Conservation (phyloP, 768 basidiomycete species). For the Macrolepiota dolichaula region DNA sequence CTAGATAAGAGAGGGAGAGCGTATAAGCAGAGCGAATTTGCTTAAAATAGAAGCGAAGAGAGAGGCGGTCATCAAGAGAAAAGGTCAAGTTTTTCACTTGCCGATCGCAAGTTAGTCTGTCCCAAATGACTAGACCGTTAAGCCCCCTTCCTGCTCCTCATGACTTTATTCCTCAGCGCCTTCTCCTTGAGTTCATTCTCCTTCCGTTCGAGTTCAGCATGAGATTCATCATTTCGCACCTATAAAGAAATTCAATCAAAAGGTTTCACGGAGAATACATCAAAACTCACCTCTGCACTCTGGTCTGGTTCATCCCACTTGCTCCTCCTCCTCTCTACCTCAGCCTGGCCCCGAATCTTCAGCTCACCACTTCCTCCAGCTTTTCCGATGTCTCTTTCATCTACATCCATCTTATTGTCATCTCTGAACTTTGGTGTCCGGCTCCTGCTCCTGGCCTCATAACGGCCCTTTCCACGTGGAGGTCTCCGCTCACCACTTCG, state of each 20-base stretch:
- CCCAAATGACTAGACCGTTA: background rate
- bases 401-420: slow-evolving; percentile 34
- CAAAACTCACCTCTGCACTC: slow-evolving; percentile 15
- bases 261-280: slow-evolving; percentile 17
- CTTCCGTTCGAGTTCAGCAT: slow-evolving; percentile 55
- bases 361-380: slow-evolving; percentile 39
- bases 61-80: background rate
- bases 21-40: slow-evolving; percentile 8
- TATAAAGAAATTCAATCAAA: slow-evolving; percentile 15
- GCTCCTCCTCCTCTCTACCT: slow-evolving; percentile 48
- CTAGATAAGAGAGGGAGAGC: background rate
- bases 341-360: slow-evolving; percentile 75
- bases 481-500: slow-evolving; percentile 20
- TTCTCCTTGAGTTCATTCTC: slow-evolving; percentile 82
- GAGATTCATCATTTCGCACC: slow-evolving; percentile 17
- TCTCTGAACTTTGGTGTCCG: slow-evolving; percentile 24
- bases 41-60: background rate
- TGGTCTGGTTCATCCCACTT: slow-evolving; percentile 43
- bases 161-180: slow-evolving; percentile 80
- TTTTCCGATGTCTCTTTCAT: slow-evolving; percentile 19
- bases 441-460: slow-evolving; percentile 25
- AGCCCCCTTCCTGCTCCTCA: slow-evolving; percentile 58
- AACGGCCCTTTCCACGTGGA: slow-evolving; percentile 12
- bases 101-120: slow-evolving; percentile 2
- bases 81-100: slow-evolving; percentile 5